Percentiles rank a stretch among this genome's conserved stretches.
Conservation (phyloP, 169 alveolate genomes). For the Cyclospora cayetanensis region DNA sequence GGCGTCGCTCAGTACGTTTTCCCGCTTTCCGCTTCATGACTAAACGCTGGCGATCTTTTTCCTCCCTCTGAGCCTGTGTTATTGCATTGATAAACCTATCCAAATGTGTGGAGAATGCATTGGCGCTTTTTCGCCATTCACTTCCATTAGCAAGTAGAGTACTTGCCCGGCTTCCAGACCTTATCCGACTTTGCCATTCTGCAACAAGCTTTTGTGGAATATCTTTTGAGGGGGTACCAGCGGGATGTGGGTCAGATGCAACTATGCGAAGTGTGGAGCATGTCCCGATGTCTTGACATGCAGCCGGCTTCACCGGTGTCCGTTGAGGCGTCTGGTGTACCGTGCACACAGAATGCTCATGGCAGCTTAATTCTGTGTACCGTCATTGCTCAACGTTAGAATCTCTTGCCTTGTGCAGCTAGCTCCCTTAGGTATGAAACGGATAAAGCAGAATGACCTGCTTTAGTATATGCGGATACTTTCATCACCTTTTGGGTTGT, state of each 20-base stretch:
- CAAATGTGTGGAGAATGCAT: constrained; percentile 7
- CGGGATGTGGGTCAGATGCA: too few species aligned
- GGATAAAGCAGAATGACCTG: too few species aligned
- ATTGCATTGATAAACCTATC: not conserved
- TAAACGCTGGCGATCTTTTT: not conserved
- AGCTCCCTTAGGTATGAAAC: too few species aligned
- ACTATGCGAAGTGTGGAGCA: too few species aligned
- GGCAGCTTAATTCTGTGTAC: too few species aligned
- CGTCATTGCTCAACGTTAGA: too few species aligned
- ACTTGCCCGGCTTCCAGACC: constrained; percentile 30
- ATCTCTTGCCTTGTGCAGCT: too few species aligned
- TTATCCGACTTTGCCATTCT: constrained; percentile 40
- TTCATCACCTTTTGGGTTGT: constrained; percentile 4
- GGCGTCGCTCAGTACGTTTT: not conserved
- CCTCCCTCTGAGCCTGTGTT: not conserved
- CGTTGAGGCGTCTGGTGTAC: too few species aligned
- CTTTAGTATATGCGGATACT: not conserved
- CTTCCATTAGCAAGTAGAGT: not conserved
- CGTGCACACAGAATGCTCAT: too few species aligned
- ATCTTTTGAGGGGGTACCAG: too few species aligned
- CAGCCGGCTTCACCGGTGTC: too few species aligned
- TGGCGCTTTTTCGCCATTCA: not conserved
- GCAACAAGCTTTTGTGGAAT: not conserved
- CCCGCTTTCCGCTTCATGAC: not conserved
- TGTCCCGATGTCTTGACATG: too few species aligned